Evolutionary conservation across 495 filamentous ascomycete species (phyloP).

Genomic region (Lasiosphaeris hirsuta): DNA sequence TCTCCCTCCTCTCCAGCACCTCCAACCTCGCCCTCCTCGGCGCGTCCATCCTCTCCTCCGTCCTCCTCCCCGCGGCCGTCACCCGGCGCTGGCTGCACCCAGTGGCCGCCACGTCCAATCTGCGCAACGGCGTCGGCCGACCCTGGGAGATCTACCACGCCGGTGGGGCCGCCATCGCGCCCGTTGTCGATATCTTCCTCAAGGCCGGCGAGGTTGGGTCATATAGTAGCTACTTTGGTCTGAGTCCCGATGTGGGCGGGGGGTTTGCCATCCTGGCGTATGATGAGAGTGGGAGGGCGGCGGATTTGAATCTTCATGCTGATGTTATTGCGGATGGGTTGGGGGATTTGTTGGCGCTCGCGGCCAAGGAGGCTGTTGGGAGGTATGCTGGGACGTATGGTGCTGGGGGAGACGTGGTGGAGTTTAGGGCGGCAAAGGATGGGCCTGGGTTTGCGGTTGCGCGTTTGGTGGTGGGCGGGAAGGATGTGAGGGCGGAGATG

Average conservation of each 20-base stretch:
- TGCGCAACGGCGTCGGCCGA: conserved; percentile 37
- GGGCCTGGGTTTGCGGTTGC: conserved; percentile 6
- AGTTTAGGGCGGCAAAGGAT: background rate
- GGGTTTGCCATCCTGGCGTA: conserved; percentile 45
- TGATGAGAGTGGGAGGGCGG: conserved; percentile 16
- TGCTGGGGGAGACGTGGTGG: background rate
- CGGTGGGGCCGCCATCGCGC: background rate
- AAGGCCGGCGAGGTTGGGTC: conserved; percentile 37
- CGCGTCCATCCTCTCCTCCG: conserved; percentile 41
- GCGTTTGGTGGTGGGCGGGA: background rate
- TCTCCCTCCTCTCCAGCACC: conserved; percentile 43
- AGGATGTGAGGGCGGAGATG: background rate
- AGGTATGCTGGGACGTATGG: background rate
- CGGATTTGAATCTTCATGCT: conserved; percentile 12
- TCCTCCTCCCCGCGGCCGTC: conserved; percentile 29
- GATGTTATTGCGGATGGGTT: conserved; percentile 6
- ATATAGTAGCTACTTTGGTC: conserved; percentile 36
- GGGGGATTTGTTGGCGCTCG: background rate
- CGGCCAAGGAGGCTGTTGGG: background rate
- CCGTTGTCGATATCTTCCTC: conserved; percentile 41
- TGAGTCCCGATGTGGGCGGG: conserved; percentile 40
- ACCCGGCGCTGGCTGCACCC: conserved; percentile 52
- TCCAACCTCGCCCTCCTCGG: conserved; percentile 42
- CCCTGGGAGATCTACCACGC: conserved; percentile 48
- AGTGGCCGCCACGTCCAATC: conserved; percentile 32